A percentile compares a stretch with the other conserved stretches of the same genome.
Evolutionary conservation across 2,329 filamentous ascomycete species (phyloP).

Genomic region (Diaporthe caulivora): DNA sequence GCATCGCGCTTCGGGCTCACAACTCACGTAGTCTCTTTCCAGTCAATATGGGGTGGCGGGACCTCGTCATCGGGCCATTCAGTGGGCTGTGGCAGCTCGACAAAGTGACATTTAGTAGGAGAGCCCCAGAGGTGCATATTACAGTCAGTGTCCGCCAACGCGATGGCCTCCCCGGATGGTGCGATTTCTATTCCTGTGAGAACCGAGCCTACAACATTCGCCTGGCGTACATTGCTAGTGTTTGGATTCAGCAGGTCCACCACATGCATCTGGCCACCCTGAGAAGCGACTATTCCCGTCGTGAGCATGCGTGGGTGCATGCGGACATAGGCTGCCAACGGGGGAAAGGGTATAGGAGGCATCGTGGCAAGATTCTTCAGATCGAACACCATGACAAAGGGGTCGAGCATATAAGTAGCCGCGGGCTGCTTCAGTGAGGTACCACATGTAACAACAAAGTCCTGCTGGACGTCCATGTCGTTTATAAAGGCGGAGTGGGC

Average conservation of each 20-base stretch:
- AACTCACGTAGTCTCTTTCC: constrained; percentile 77
- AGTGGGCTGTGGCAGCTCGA: constrained; percentile 81
- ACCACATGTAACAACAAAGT: constrained; percentile 95
- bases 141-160: constrained; percentile 82
- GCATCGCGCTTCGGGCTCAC: background rate
- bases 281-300: constrained; percentile 92
- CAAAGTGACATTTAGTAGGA: constrained; percentile 86
- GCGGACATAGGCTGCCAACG: constrained; percentile 91
- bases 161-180: constrained; percentile 87
- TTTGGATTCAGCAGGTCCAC: constrained; percentile 96
- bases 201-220: constrained; percentile 76
- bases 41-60: constrained; percentile 71
- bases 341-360: constrained; percentile 91
- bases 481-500: constrained; percentile 90
- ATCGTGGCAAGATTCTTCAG: constrained; percentile 90
- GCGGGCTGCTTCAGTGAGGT: constrained; percentile 87
- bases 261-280: constrained; percentile 93
- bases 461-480: constrained; percentile 97
- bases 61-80: constrained; percentile 80
- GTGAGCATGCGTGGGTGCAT: constrained; percentile 98
- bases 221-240: constrained; percentile 85
- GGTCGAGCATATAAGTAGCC: constrained; percentile 83
- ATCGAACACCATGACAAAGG: constrained; percentile 95
- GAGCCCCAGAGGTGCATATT: constrained; percentile 91
- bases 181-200: constrained; percentile 88